Evolutionary conservation across 345 rosid genomes (phyloP).

Genomic region (Euclidium syriacum): DNA sequence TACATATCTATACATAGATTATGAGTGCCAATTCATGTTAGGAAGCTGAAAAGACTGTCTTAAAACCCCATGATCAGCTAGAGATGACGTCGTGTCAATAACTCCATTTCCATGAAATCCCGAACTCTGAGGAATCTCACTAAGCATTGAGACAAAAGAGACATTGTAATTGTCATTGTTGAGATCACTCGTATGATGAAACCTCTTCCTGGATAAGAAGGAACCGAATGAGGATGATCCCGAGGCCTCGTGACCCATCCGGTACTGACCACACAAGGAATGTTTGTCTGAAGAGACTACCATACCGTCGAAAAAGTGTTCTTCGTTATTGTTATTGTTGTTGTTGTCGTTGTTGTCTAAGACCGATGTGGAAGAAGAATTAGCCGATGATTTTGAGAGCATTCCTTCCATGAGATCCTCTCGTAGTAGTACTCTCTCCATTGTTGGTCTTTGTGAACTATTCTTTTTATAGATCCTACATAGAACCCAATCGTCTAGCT

Average conservation of each 20-base stretch:
- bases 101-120: conserved; percentile 42
- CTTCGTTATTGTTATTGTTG: conserved; percentile 38
- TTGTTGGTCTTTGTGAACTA: conserved; percentile 49
- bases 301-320: conserved; percentile 52
- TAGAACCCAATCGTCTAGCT: conserved; percentile 77
- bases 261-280: conserved; percentile 33
- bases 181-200: conserved; percentile 46
- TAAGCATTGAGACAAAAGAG: conserved; percentile 58
- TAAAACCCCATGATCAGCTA: conserved; percentile 50
- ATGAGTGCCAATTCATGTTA: conserved; percentile 44
- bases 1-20: conserved; percentile 10
- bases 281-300: conserved; percentile 31
- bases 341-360: conserved; percentile 41
- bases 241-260: conserved; percentile 32
- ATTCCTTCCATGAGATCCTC: conserved; percentile 46
- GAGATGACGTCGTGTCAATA: conserved; percentile 26
- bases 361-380: conserved; percentile 33
- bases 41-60: conserved; percentile 60
- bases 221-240: conserved; percentile 29
- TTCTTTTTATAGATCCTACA: conserved; percentile 73
- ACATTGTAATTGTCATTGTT: conserved; percentile 36
- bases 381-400: conserved; percentile 34
- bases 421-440: conserved; percentile 34
- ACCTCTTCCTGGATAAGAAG: conserved; percentile 38
- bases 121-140: conserved; percentile 50